Evolutionary conservation across 352 stramenopile species (phyloP), one percentile per base, ranked within the genome.

Genomic region (Phytophthora cryptogea): DNA sequence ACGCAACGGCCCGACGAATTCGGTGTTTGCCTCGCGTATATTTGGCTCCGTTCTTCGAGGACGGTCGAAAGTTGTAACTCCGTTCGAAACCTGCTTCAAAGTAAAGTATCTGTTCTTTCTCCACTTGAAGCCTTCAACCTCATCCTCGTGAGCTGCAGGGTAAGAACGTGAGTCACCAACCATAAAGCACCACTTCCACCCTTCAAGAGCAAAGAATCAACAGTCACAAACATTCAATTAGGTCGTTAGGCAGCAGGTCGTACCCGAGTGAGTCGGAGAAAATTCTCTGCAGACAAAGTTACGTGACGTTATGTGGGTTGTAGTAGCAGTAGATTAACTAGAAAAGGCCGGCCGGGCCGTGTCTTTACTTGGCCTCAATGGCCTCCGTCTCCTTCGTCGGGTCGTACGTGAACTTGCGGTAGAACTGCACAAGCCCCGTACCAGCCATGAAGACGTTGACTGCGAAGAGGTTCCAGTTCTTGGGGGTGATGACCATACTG

Each of bases 401-500:
- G 27, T 62, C 63, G 74, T 85, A 86, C 71, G 65, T 75, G 50
- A 74, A 70, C 69, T 94, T 95, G 71, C 86, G 81, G 66, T 80
- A 92, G 64, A 96, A 76, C 70, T 96, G 89, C 36, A 74, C 73
- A 36, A 89, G 61, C 36, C 88, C 88, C 36, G 86, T 96, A 68
- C 65, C 78, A 44, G 71, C 83, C 80, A 96, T 95, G 67, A 94
- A 91, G 30, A 92, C 69, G 59, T 96, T 96, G 45, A 96, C 88
- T 4, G 78, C 68, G 68, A 96, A 93, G 26, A 96, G 71, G 70
- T 93, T 96, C 77, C 88, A 96, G 82, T 96, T 96, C 63, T 92
- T 88, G 44, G 87, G 87, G 36, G 79, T 95, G 68, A 96, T 92
- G 33, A 94, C 78, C 47, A 95, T 65, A 54, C 73, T 89, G 78